Percentiles rank a stretch among this genome's conserved stretches.
phyloP scores from a whole-genome alignment of 2,329 filamentous ascomycete species.

The Nemania bipapillata region DNA sequence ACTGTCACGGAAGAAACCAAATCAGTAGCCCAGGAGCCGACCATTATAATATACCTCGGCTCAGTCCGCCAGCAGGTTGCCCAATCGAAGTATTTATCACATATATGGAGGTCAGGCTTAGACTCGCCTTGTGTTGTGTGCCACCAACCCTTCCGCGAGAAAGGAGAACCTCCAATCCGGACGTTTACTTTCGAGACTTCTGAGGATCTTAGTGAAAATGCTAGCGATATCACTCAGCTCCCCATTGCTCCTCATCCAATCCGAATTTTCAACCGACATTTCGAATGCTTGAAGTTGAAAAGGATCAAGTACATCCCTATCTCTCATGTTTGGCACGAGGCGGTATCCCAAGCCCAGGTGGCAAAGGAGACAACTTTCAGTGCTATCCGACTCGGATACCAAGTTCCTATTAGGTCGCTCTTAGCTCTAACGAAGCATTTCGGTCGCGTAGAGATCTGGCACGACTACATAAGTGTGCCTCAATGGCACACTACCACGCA shows the following conservation, averaged over 20 bases:
- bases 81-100: slow-evolving; percentile 31
- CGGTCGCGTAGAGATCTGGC: slow-evolving; percentile 27
- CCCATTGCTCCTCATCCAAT: slow-evolving; percentile 30
- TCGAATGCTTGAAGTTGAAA: slow-evolving; percentile 27
- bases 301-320: slow-evolving; percentile 29
- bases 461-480: slow-evolving; percentile 32
- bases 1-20: slow-evolving; percentile 24
- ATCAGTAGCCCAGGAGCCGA: slow-evolving; percentile 12
- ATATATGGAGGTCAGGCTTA: slow-evolving; percentile 28
- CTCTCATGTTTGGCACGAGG: slow-evolving; percentile 32
- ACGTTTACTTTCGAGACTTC: slow-evolving; percentile 29
- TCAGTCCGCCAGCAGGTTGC: slow-evolving; percentile 27
- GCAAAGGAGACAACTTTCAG: slow-evolving; percentile 9
- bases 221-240: slow-evolving; percentile 27
- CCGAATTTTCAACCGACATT: slow-evolving; percentile 31
- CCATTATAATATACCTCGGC: slow-evolving; percentile 27
- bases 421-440: slow-evolving; percentile 16
- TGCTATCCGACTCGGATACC: slow-evolving; percentile 25
- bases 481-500: slow-evolving; percentile 26
- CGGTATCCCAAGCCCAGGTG: slow-evolving; percentile 28
- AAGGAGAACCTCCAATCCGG: slow-evolving; percentile 27
- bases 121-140: slow-evolving; percentile 29
- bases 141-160: slow-evolving; percentile 15
- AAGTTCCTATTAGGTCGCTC: slow-evolving; percentile 27
- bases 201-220: slow-evolving; percentile 28